phyloP scores from a whole-genome alignment of 345 rosid genomes.

The Citrus maxima region DNA sequence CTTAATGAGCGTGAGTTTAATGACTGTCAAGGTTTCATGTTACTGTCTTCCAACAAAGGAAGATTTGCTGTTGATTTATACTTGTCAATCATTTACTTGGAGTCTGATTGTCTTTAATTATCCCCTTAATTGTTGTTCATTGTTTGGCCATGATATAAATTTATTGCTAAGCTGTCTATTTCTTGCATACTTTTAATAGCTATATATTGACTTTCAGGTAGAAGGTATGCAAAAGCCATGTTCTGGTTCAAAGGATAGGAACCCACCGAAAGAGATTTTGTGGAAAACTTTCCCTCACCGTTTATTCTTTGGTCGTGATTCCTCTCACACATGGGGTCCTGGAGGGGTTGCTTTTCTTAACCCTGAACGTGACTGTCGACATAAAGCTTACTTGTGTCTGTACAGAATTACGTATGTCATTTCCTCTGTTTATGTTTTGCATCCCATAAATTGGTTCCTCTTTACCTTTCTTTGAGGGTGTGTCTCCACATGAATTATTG shows the following conservation, averaged over 20 bases:
- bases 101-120: not conserved
- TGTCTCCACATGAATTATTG: not conserved
- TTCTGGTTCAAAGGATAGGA: constrained; percentile 72
- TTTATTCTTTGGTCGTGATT: constrained; percentile 82
- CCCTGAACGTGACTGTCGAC: constrained; percentile 44
- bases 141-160: not conserved
- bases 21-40: not conserved
- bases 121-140: not conserved
- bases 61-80: not conserved
- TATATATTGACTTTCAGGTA: constrained; percentile 32
- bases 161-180: not conserved
- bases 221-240: constrained; percentile 69
- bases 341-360: constrained; percentile 90
- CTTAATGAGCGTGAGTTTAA: not conserved
- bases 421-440: not conserved
- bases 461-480: not conserved
- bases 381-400: constrained; percentile 54
- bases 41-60: not conserved
- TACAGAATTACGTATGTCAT: constrained; percentile 74
- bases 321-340: constrained; percentile 58
- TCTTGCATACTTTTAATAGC: not conserved
- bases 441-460: not conserved
- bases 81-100: not conserved
- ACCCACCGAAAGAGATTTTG: constrained; percentile 57
- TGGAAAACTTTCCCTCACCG: constrained; percentile 77